Base-by-base conservation (phyloP, 1,139 yeast genomes). In the Casaregolazyma lundiana region DNA sequence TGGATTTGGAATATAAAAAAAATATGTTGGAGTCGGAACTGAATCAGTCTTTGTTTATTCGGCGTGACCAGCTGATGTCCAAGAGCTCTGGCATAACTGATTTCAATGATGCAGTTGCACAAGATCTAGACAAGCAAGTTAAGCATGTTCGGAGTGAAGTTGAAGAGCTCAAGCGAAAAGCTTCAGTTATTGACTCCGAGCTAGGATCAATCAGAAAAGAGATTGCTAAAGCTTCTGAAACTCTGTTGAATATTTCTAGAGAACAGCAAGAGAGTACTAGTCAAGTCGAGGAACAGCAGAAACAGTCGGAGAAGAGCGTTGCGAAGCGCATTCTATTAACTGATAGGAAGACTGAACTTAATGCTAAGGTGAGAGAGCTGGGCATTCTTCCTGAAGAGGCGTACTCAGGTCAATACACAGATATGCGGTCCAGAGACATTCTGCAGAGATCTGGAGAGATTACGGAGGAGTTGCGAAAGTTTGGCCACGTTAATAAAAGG, bases 331-430 rank as follows among this genome's bases (percentile, higher is more conserved):
- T 86, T 0, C 66, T 83, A 8, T 66, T 87, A 47, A 62, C 70
- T 6, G 70, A 74, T 43, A 76, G 96, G 15, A 76, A 86, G 52
- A 87, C 84, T 46, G 94, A 85, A 54, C 68, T 87, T 20, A 84
- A 81, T 53, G 77, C 76, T 52, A 84, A 79, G 58, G 84, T 89
- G 41, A 75, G 94, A 50, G 95, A 87, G 44, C 69, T 90, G 44
- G 97, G 97, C 8, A 84, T 87, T 1, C 70, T 90, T 24, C 94
- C 97, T 0, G 96, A 89, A 59, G 92, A 87, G 50, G 90, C 95
- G 0, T 81, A 87, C 55, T 71, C 72, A 6, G 7, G 15, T 26
- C 73, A 76, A 21, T 72, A 68, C 50, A 70, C 68, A 43, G 66
- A 69, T 24, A 53, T 65, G 24, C 57, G 65, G 2, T 76, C 88